Evolutionary conservation across 2,329 filamentous ascomycete genomes (phyloP), one percentile per base, ranked within the genome.

Genomic region (Colletotrichum higginsianum): DNA sequence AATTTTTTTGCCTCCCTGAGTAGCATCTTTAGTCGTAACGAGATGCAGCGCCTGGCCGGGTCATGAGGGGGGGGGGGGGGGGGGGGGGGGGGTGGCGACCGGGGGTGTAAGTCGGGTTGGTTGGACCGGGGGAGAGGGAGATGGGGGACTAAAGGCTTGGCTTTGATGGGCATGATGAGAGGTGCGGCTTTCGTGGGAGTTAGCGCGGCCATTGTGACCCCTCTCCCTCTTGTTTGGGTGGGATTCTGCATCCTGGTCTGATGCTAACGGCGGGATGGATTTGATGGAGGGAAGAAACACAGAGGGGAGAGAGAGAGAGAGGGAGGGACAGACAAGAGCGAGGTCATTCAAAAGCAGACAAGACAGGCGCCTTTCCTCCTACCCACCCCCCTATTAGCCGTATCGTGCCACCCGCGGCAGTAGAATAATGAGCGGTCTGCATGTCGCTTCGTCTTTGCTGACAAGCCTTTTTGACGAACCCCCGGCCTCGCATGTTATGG

Each of bases 391-490:
- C 26, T 6, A 47, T 30, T 61, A 16, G 58, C 26, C n/a, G 18
- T 18, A 16, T 38, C 30, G 47, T 70, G 63, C 47, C 55, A 66
- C 8, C 30, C 30, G 30, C 61, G 15, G 21, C 30, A 50, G 23
- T 61, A 61, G 46, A 61, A 61, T 46, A 50, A 21, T 1, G n/a
- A n/a, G 58, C 12, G 30, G 47, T 38, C 30, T 50, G 46, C 21
- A n/a, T 3, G 12, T 61, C 35, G 23, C 18, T 49, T n/a, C 2
- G n/a, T 61, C 11, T 21, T 13, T 13, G 52, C 30, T 9, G 23
- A 40, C 30, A 23, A 49, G 8, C 3, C 9, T 44, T 23, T 16
- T 16, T 16, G 53, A 21, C 13, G 35, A 44, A 23, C 26, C 4
- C 35, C 21, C 40, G 30, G 44, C 35, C 18, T 49, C 42, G 35